Evolutionary conservation across 306 rosid genomes (phyloP), one percentile per base, ranked within the genome.

Genomic region (Dicorynia guianensis): DNA sequence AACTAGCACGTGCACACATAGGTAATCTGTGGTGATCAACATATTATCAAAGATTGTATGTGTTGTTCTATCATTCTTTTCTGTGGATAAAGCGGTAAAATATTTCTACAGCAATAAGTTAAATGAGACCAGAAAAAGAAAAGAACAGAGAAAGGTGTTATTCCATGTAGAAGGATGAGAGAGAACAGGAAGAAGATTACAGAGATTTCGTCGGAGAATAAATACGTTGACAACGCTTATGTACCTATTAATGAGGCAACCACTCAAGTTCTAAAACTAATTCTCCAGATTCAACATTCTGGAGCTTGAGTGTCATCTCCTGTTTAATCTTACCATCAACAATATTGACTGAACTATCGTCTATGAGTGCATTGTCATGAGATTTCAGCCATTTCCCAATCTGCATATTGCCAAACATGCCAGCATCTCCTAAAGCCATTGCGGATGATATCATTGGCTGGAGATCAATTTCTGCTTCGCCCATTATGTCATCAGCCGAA

Each of bases 301-400:
- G 99, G 72, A 96, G 99, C 87, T 90, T 89, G 68, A 96, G 84
- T 9, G 77, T 7, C 74, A 96, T 78, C 65, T 67, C 83, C 81
- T 96, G 99, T 85, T 82, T 89, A 71, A 92, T 78, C 78, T 58
- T 89, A 20, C 99, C 99, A 47, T 92, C 93, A 14, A 65, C 20
- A 69, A 96, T 96, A 76, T 87, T 85, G 56, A 96, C 96, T 4
- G 84, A 57, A 85, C 99, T 96, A 77, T 96, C 99, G 35, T 68
- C 85, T 18, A 81, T 9, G 33, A 96, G 97, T 15, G 97, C 91
- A 19, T 96, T 96, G 84, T 92, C 99, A 56, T 92, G 74, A 3
- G 99, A 89, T 80, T 96, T 90, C 77, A 96, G 83, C 99, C 99
- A 96, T 81, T 96, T 96, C 13, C 99, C 98, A 17, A 96, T 96